Evolutionary conservation across 176 grass and related monocot species (phyloP).

Genomic region (Typha latifolia): DNA sequence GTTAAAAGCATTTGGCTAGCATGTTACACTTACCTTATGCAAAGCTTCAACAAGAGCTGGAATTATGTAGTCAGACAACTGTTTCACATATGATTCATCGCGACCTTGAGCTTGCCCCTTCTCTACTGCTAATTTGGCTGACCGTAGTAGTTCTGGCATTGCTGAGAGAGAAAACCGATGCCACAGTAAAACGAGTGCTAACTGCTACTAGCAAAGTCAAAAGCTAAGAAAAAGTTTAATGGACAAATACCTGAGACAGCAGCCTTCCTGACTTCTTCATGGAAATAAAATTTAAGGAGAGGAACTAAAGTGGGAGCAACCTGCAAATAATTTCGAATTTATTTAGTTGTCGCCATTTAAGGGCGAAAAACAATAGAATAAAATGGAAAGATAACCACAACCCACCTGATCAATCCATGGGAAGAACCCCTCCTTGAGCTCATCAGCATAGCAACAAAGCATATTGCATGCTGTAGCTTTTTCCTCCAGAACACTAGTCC

Average conservation of each 20-base stretch:
- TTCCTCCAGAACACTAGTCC: constrained; percentile 95
- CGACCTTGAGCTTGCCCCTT: constrained; percentile 82
- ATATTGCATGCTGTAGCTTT: constrained; percentile 99
- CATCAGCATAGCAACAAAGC: constrained; percentile 99
- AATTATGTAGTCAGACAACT: constrained; percentile 93
- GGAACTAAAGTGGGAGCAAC: constrained; percentile 94
- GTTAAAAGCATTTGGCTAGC: no score
- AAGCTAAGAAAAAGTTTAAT: constrained; percentile 8
- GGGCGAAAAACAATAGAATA: no score
- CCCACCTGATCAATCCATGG: constrained; percentile 99
- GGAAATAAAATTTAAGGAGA: constrained; percentile 97
- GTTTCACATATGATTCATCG: constrained; percentile 88
- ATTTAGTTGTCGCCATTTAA: neutral
- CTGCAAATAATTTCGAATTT: constrained; percentile 31
- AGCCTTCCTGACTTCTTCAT: constrained; percentile 98
- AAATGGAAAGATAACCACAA: neutral
- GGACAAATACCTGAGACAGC: constrained; percentile 74
- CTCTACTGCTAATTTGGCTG: constrained; percentile 89
- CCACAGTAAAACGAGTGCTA: neutral
- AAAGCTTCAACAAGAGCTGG: constrained; percentile 93
- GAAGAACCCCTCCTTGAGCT: constrained; percentile 96
- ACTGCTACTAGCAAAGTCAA: neutral
- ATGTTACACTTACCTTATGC: constrained; percentile 48
- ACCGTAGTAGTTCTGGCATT: constrained; percentile 89
- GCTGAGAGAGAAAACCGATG: constrained; percentile 42